These are phyloP conservation scores for Kurtzmaniella quercitrusa DNA, from an alignment of 1,139 yeast species.

Conservation along the genomic window DNA sequence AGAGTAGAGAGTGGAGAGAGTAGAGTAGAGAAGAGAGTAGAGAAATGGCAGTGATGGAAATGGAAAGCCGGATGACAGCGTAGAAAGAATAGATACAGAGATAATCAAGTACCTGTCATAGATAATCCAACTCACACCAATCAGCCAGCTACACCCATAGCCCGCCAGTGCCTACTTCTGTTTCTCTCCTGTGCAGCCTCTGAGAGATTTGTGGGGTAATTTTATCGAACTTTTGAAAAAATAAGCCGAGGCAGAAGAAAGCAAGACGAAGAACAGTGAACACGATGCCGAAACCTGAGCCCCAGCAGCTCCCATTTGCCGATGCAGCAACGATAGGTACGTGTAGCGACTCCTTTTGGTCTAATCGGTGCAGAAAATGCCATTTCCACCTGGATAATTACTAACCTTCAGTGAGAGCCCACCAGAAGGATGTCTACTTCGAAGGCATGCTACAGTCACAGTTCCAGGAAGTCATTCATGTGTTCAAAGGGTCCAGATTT, in stretches of 20 bases:
- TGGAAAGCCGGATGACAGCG: too few relatives aligned
- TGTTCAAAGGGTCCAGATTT: slow-evolving; percentile 63
- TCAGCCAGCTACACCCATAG: too few relatives aligned
- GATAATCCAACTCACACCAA: too few relatives aligned
- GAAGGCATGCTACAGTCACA: slow-evolving; percentile 53
- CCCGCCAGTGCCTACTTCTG: too few relatives aligned
- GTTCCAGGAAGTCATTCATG: slow-evolving; percentile 52
- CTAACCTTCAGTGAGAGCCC: slow-evolving; percentile 58
- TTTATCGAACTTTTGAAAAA: background rate
- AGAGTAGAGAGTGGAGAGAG: too few relatives aligned
- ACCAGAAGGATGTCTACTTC: slow-evolving; percentile 80
- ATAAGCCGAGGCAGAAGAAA: background rate
- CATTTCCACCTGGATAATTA: background rate
- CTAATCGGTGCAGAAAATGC: background rate
- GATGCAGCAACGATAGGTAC: slow-evolving; percentile 48
- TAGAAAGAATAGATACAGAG: too few relatives aligned
- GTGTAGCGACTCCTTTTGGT: slow-evolving; percentile 12
- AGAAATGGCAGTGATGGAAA: too few relatives aligned
- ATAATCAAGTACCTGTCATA: too few relatives aligned
- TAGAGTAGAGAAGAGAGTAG: too few relatives aligned
- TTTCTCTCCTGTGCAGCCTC: too few relatives aligned
- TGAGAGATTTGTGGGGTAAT: background rate
- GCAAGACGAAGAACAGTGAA: background rate
- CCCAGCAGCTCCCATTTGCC: slow-evolving; percentile 34
- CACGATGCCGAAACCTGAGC: background rate